Conservation (phyloP, 345 rosid species). For the Sonneratia caseolaris region DNA sequence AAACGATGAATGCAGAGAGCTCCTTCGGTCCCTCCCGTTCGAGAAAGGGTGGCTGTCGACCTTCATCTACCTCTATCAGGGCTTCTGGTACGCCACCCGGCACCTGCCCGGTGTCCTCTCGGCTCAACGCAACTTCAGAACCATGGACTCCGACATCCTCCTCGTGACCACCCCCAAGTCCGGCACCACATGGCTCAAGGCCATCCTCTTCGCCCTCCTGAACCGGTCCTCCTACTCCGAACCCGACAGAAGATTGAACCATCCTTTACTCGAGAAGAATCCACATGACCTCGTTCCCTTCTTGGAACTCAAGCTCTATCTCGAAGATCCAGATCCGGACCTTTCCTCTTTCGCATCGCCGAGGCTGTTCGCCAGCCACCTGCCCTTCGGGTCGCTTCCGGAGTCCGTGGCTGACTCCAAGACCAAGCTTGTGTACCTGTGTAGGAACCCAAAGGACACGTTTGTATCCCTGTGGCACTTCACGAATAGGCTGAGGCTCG, state of each 20-base stretch:
- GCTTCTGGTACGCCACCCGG: neutral
- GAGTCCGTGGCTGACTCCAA: neutral
- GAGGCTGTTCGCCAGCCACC: constrained; percentile 10
- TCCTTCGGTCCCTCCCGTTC: constrained; percentile 5
- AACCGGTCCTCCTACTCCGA: neutral
- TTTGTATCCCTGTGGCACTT: constrained; percentile 14
- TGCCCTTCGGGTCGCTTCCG: constrained; percentile 8
- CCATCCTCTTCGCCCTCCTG: constrained; percentile 6
- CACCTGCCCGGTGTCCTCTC: neutral
- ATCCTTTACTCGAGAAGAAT: neutral
- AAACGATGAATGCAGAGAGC: constrained; percentile 5
- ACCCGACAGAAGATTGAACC: neutral
- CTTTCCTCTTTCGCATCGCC: neutral
- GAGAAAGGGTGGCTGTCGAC: neutral
- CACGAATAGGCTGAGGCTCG: constrained; percentile 8
- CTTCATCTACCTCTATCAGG: neutral
- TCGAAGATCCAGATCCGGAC: neutral
- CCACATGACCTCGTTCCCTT: constrained; percentile 14
- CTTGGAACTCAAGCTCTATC: neutral
- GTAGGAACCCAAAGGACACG: constrained; percentile 18
- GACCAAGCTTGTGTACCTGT: constrained; percentile 15
- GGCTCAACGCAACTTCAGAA: constrained; percentile 4
- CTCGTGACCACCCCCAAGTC: constrained; percentile 10
- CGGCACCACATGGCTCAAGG: constrained; percentile 13
- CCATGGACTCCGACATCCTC: constrained; percentile 1